These are phyloP conservation scores for Hansenula lynferdii DNA, from an alignment of 1,139 yeast genomes.

Conservation along the genomic window DNA sequence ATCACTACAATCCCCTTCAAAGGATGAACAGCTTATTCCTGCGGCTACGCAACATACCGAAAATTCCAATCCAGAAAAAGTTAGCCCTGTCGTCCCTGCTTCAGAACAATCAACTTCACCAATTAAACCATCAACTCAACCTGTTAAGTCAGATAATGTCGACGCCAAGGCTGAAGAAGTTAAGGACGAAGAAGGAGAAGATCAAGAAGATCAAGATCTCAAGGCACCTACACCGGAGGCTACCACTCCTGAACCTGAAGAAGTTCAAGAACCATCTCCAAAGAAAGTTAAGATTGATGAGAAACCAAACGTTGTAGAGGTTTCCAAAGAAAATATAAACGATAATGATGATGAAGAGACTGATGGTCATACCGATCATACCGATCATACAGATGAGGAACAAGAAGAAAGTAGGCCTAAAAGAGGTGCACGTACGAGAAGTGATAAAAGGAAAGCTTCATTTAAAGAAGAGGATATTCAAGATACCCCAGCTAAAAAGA, in stretches of 20 bases:
- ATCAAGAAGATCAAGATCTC: conserved; percentile 3
- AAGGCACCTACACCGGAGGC: conserved; percentile 1
- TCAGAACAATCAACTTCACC: not conserved
- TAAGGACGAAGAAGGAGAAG: not conserved
- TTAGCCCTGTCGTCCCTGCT: no score
- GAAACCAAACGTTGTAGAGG: no score
- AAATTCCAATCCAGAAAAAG: no score
- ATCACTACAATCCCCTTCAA: not conserved
- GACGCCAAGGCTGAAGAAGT: not conserved
- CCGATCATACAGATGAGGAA: not conserved
- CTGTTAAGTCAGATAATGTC: not conserved
- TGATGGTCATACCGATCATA: not conserved
- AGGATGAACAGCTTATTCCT: not conserved
- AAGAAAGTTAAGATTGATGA: no score
- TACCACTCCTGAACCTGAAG: not conserved
- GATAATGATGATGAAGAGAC: not conserved
- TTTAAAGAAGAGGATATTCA: not conserved
- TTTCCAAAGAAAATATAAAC: not conserved
- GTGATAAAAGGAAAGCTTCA: not conserved
- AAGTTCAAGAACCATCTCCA: no score
- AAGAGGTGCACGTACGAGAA: conserved; percentile 4
- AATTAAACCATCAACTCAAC: not conserved
- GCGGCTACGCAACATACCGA: no score
- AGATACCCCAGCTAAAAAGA: conserved; percentile 6
- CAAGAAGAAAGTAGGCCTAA: not conserved